phyloP scores from a whole-genome alignment of 345 rosid species.

The Gossypium australe region DNA sequence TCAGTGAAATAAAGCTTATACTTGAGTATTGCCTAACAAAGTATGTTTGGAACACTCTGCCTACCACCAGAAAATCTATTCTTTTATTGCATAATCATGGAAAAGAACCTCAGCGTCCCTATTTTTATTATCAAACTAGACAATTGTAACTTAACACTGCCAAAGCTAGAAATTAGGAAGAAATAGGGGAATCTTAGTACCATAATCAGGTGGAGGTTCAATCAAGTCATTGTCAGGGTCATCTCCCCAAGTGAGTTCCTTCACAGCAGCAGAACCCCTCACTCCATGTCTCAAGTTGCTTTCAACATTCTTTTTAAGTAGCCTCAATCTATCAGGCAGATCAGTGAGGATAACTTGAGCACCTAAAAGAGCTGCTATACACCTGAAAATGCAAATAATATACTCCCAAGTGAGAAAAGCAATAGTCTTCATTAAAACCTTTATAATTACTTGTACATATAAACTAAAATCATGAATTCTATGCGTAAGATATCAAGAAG shows the following conservation, averaged over 20 bases:
- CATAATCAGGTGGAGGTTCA: constrained; percentile 70
- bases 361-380: constrained; percentile 84
- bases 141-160: neutral
- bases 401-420: constrained; percentile 3
- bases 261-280: constrained; percentile 60
- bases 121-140: neutral
- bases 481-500: neutral
- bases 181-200: constrained; percentile 27
- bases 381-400: constrained; percentile 36
- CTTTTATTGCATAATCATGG: neutral
- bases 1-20: neutral
- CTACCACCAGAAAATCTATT: neutral
- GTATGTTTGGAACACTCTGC: neutral
- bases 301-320: constrained; percentile 68
- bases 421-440: neutral
- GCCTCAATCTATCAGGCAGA: constrained; percentile 76
- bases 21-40: neutral
- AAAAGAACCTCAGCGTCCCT: neutral
- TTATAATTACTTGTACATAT: neutral
- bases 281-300: constrained; percentile 43
- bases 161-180: neutral
- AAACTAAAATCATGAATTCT: neutral
- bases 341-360: constrained; percentile 76
- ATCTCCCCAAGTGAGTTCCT: constrained; percentile 82
- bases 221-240: constrained; percentile 50